A percentile compares a stretch with the other conserved stretches of the same genome.
Evolutionary conservation across 73 alveolate genomes (phyloP).

Genomic region (Paramecium pentaurelia): DNA sequence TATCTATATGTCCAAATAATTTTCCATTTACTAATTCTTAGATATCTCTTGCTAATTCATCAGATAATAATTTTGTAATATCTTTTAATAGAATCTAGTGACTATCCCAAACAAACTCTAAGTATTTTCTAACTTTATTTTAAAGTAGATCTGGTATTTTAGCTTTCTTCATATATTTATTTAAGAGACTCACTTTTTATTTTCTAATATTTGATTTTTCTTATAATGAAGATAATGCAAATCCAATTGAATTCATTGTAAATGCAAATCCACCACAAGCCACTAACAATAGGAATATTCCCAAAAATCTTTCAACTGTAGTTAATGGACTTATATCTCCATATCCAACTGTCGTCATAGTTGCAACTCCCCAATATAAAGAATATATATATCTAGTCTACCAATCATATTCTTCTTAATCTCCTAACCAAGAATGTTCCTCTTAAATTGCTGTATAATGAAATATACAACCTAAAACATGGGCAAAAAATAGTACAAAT

Average conservation of each 20-base stretch:
- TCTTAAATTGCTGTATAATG: background rate
- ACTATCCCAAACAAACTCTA: constrained; percentile 63
- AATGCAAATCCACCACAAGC: constrained; percentile 48
- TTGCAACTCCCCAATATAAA: constrained; percentile 70
- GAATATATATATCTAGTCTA: constrained; percentile 64
- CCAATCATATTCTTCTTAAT: background rate
- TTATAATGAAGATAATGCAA: background rate
- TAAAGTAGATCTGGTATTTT: constrained; percentile 58
- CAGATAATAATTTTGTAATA: background rate
- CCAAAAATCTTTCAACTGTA: constrained; percentile 64
- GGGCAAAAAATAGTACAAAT: constrained; percentile 33
- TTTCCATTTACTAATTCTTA: constrained; percentile 13
- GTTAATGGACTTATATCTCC: constrained; percentile 71
- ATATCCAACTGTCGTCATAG: constrained; percentile 80
- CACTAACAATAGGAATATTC: constrained; percentile 59
- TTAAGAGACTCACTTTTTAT: constrained; percentile 33
- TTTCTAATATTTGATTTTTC: background rate
- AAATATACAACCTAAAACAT: constrained; percentile 1
- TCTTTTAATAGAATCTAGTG: background rate
- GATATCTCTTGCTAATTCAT: background rate
- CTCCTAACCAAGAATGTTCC: background rate
- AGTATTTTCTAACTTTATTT: constrained; percentile 62
- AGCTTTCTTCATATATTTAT: constrained; percentile 51
- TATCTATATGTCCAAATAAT: background rate
- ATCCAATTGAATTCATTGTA: constrained; percentile 50